Conservation (phyloP, 129 eudicot genomes). For the Artemisia annua region DNA sequence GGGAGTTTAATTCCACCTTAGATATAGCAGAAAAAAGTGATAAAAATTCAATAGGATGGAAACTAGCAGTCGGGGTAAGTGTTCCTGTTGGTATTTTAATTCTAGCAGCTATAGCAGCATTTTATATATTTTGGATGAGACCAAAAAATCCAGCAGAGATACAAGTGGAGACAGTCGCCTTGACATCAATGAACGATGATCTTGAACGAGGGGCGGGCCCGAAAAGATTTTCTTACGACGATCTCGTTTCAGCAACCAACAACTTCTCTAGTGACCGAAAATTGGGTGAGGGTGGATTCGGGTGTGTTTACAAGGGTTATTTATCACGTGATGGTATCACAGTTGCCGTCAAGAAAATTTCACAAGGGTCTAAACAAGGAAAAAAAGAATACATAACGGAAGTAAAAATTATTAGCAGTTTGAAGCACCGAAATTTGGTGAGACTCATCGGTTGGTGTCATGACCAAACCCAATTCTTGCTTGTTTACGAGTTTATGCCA, state of each 20-base stretch:
- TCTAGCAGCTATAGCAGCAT: constrained; percentile 1
- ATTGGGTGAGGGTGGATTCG: constrained; percentile 67
- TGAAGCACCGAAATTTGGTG: constrained; percentile 62
- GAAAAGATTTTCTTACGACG: constrained; percentile 41
- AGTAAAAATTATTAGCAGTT: constrained; percentile 53
- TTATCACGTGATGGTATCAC: constrained; percentile 27
- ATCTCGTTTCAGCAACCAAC: constrained; percentile 45
- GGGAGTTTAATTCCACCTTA: constrained; percentile 46
- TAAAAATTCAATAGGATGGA: constrained; percentile 23
- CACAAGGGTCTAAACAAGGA: constrained; percentile 63
- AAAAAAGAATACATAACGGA: constrained; percentile 56
- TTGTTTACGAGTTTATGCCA: constrained; percentile 67
- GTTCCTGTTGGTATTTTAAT: constrained; percentile 25
- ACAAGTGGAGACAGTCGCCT: constrained; percentile 10
- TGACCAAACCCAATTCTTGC: constrained; percentile 53
- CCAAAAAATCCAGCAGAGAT: not conserved
- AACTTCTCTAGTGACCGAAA: constrained; percentile 47
- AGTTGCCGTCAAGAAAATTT: constrained; percentile 62
- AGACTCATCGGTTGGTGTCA: constrained; percentile 74
- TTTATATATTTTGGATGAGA: constrained; percentile 19
- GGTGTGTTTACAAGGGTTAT: constrained; percentile 55
- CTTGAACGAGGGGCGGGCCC: constrained; percentile 61
- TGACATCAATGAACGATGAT: constrained; percentile 44
- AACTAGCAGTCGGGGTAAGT: constrained; percentile 27
- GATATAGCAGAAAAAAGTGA: not conserved